Evolutionary conservation across 306 rosid species (phyloP), one percentile per base, ranked within the genome.

Genomic region (Neltuma alba): DNA sequence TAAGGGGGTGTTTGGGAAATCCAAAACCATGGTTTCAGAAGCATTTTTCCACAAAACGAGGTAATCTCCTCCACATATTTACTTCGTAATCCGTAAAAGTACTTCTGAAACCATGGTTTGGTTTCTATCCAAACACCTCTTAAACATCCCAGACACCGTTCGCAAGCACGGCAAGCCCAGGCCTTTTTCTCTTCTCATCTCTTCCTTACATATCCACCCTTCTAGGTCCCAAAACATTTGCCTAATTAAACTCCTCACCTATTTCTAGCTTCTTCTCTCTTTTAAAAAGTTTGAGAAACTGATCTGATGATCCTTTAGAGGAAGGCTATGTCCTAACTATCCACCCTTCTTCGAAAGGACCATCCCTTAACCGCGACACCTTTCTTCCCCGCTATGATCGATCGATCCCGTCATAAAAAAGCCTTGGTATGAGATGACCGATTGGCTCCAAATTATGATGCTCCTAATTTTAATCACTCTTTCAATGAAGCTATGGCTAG

Each of bases 401-500:
- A n/a, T n/a, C n/a, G 84, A 87, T 27, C 87, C 86, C 7, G 21
- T 74, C 25, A 4, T 74, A 7, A 3, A 34, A 0, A 70, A 69
- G 10, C 82, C 92, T 4, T 82, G 82, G 82, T 5, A 18, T 27
- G 2, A 82, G 54, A 33, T 82, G 6, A 38, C 82, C 21, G n/a
- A 21, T 7, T 91, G 93, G 93, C 80, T 84, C 78, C 84, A 68
- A 48, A 89, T n/a, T n/a, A 63, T 28, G 82, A 84, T 0, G 83
- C 81, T 23, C 83, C 81, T 0, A 78, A 68, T 30, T 20, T 71
- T 2, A 67, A 71, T 3, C 27, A 50, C 2, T 37, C 37, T 12
- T 85, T 91, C 66, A 87, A 91, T 36, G 89, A 85, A 20, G 88
- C 83, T 14, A 90, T 90, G 92, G 86, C 87, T 0, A 79, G 88